Conservation (phyloP, 148 eudicot species). For the Pouteria glomerata region DNA sequence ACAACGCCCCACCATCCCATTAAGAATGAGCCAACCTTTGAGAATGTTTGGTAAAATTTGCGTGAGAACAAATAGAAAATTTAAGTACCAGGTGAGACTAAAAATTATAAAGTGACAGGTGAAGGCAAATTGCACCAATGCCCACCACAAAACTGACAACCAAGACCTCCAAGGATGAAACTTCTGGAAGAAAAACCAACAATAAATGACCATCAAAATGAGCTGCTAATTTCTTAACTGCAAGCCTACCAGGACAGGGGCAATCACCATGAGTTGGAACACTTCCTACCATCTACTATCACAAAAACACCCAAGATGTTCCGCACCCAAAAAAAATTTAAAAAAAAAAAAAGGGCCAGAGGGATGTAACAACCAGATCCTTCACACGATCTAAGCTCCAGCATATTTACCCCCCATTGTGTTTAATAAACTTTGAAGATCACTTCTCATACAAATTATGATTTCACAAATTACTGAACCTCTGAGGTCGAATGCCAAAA, state of each 20-base stretch:
- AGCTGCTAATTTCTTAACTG: background rate
- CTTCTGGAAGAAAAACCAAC: background rate
- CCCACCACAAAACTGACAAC: background rate
- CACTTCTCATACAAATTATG: no score
- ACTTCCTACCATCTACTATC: background rate
- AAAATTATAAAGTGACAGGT: background rate
- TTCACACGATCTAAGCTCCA: no score
- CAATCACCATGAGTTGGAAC: background rate
- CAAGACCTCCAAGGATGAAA: background rate
- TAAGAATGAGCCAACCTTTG: constrained; percentile 87
- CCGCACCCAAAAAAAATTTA: background rate
- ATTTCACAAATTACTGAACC: no score
- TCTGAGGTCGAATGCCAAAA: no score
- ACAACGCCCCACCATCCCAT: constrained; percentile 99
- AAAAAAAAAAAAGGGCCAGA: background rate
- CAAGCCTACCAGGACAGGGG: background rate
- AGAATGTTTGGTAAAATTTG: background rate
- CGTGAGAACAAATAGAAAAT: background rate
- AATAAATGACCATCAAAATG: background rate
- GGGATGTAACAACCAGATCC: no score
- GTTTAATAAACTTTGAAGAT: no score
- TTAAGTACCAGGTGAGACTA: background rate
- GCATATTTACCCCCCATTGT: no score
- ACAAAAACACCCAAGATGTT: no score
- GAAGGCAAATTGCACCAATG: background rate